phyloP scores from a whole-genome alignment of 257 asterid species.

The Eucommia ulmoides region DNA sequence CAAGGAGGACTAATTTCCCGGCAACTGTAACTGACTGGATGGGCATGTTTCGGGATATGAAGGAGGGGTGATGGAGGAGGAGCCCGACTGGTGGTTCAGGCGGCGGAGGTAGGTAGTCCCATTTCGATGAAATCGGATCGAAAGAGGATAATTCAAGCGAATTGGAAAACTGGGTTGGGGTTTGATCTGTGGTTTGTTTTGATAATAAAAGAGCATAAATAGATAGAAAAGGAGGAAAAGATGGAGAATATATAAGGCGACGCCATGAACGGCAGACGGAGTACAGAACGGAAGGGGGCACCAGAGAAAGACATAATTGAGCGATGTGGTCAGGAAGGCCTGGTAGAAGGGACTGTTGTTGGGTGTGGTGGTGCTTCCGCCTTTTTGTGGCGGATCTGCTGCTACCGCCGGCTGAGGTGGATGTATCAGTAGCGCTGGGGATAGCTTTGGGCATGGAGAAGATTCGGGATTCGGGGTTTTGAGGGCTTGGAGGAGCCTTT shows the following conservation, averaged over 20 bases:
- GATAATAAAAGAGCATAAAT: constrained; percentile 37
- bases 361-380: constrained; percentile 9
- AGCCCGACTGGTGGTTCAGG: constrained; percentile 28
- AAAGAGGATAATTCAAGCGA: constrained; percentile 31
- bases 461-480: too few relatives aligned
- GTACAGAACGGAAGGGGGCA: constrained; percentile 42
- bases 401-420: constrained; percentile 3
- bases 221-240: constrained; percentile 69
- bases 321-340: constrained; percentile 68
- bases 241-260: constrained; percentile 54
- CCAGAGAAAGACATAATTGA: constrained; percentile 43
- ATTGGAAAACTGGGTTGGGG: constrained; percentile 7
- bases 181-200: not conserved
- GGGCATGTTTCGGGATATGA: constrained; percentile 61
- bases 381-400: constrained; percentile 15
- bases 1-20: constrained; percentile 46
- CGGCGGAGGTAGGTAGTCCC: constrained; percentile 57
- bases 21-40: constrained; percentile 48
- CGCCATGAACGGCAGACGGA: constrained; percentile 70
- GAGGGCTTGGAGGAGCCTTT: too few relatives aligned
- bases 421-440: not conserved
- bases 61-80: constrained; percentile 67
- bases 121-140: constrained; percentile 52
- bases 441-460: not conserved
- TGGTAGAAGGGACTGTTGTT: constrained; percentile 32